Evolutionary conservation across 257 asterid species (phyloP), one percentile per base, ranked within the genome.

Genomic region (Euphrasia confusa): DNA sequence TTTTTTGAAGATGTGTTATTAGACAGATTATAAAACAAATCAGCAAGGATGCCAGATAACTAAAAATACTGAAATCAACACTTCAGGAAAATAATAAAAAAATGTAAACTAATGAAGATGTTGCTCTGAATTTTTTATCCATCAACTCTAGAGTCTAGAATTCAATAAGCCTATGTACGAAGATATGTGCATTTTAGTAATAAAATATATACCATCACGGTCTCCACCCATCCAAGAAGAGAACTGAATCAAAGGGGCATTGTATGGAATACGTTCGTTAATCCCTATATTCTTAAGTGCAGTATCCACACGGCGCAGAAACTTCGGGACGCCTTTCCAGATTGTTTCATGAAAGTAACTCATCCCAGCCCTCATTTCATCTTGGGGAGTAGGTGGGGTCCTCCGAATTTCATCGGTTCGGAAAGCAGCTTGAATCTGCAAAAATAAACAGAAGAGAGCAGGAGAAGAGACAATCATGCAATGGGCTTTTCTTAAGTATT

Each of bases 181-280:
- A 49, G 26, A 49, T n/a, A 49, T 49, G 42, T 37, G 42, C 42
- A 49, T 49, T 49, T n/a, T 49, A 49, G 55, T 8, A 37, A 49
- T 49, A 49, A 15, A 28, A 48, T 21, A 52, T 21, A 49, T 74
- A 77, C 82, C 82, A 24, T 74, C 79, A 60, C 79, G 79, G 60
- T 77, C 82, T 30, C 77, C 79, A 63, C 76, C 82, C 81, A 76
- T 76, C 81, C 81, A 76, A 26, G 81, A 76, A 37, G 78, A 76
- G 56, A 76, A 76, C 11, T 76, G 81, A 63, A 76, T 76, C 15
- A 76, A 66, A 66, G 78, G 81, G 67, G 81, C 81, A 61, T 76
- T 76, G 60, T 76, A 72, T 10, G 78, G 81, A 57, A 76, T 61
- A 2, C 81, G 72, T 66, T 76, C 78, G 44, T 76, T 76, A 26